Evolutionary conservation across 1,284 basidiomycete genomes (phyloP), one percentile per base, ranked within the genome.

Genomic region (Lignosus rhinocerotis): DNA sequence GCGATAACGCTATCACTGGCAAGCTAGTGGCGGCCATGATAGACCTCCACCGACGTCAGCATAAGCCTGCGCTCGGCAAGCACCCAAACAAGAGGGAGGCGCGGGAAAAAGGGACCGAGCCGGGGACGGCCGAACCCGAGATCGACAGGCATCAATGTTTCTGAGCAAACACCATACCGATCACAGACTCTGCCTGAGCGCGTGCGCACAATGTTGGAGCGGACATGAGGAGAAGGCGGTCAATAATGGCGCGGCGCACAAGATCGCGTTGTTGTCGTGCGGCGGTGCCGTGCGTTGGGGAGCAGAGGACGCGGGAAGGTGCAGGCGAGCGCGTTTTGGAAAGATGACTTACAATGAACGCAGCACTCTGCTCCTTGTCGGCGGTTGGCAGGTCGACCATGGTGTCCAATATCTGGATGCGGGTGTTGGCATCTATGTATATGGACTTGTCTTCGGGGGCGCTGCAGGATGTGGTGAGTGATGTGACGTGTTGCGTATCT

Each of bases 291-390:
- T 12, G 49, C n/a, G 2, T 21, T 30, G 44, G 38, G 43, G 21
- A 39, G 46, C 56, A 39, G 25, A 54, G 11, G 8, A 48, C 39
- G 51, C 34, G 21, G 34, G 32, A 43, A 55, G n/a, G 52, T 9
- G 36, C 32, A 39, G 55, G 5, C 36, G 8, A 34, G 41, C 6
- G 33, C 25, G 25, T 25, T 25, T 25, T 25, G 25, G 16, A 42
- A 53, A 8, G 9, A 30, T 17, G 16, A 81, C 85, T 69, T 69
- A 88, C 87, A 66, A 94, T 83, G 69, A 94, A 94, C 11, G 91
- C 90, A 16, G 88, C 92, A 64, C 86, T 87, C 69, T 94, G 92
- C 61, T 93, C 90, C 75, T 91, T 92, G 68, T 93, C 85, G 6
- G 90, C 92, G 41, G 82, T 79, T 5, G 87, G 87, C 33, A 94